Base-by-base conservation (phyloP, 108 stramenopile species). In the Cyclostephanos invisitatus region DNA sequence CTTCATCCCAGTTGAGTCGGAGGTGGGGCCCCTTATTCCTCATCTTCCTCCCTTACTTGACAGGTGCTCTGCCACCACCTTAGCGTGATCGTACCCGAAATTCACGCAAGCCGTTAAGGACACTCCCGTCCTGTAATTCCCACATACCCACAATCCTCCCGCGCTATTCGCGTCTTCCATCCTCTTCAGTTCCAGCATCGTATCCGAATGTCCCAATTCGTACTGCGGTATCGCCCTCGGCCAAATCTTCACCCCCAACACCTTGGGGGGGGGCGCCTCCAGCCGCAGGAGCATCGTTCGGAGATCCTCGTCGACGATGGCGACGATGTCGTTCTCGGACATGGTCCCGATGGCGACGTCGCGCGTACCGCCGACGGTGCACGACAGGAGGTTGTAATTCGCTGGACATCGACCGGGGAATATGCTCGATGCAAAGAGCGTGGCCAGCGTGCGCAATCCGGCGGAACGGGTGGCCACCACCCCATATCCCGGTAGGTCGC, bases 81-180 rank as follows among this genome's bases (percentile, higher is more conserved):
- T 88, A 37, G 95, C 94, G 35, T 96, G 86, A 58, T 93, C 89
- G 71, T 87, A 89, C 18, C 96, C 98, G 81, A 91, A 97, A 29
- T 85, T 91, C 12, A 98, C 94, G 75, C 98, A 98, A 84, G 97
- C 96, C 8, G 87, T 88, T 72, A 98, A 96, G 27, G 96, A 96
- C 15, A 98, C 97, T 53, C 98, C 98, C 14, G 91, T 91, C 35
- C 91, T 74, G 72, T 97, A 98, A 75, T 97, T 98, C 17, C 98
- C 95, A 68, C 91, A 86, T 5, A 96, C 64, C 83, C 86, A 96
- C 5, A 98, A 67, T 35, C 98, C 98, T 57, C 63, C 75, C 21
- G 54, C 78, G 80, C 80, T 51, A 25, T 78, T 54, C 53, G 53
- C 9, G 37, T 36, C 58, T 15, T 92, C 85, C 17, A 72, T 82